Base-by-base conservation (phyloP, 352 stramenopile species). In the Globisporangium uncinulatum region DNA sequence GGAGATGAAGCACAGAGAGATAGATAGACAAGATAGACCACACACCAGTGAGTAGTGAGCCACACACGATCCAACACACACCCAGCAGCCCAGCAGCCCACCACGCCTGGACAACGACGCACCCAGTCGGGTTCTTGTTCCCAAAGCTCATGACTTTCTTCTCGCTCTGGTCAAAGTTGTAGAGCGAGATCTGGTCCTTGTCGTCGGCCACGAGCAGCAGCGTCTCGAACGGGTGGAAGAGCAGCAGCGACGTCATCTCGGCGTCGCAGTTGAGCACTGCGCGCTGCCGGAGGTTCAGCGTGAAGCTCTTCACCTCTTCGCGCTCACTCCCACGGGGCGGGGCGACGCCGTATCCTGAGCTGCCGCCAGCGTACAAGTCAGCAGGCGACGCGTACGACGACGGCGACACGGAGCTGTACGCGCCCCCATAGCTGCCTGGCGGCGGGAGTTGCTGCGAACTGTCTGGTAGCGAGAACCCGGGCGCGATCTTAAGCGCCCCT, bases 151-250 rank as follows among this genome's bases (percentile, higher is more conserved):
- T 59, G 47, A 91, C 69, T 57, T 92, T 89, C 54, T 81, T 86
- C 66, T 91, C 81, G 11, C 79, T 92, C 51, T 91, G 83, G 63
- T 99, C 83, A 54, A 96, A 95, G 62, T 98, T 96, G 87, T 97
- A 99, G 10, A 98, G 67, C 36, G 86, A 96, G 31, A 99, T 83
- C 60, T 94, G 86, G 59, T 98, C 89, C 59, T 90, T 88, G 34
- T 97, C 87, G 63, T 98, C 95, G 14, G 94, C 96, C n/a, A 98
- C 89, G 43, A 98, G 79, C 17, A 99, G 77, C 59, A 94, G 87
- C 53, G 82, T 90, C 53, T 93, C 85, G 64, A 97, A 99, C 24
- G 96, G 90, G 66, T 99, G 97, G 65, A 99, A 99, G 8, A 96
- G 76, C 49, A 99, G 69, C 51, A 98, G 76, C 31, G 90, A 98